Evolutionary conservation across 257 asterid genomes (phyloP).

Genomic region (Henckelia pumila): DNA sequence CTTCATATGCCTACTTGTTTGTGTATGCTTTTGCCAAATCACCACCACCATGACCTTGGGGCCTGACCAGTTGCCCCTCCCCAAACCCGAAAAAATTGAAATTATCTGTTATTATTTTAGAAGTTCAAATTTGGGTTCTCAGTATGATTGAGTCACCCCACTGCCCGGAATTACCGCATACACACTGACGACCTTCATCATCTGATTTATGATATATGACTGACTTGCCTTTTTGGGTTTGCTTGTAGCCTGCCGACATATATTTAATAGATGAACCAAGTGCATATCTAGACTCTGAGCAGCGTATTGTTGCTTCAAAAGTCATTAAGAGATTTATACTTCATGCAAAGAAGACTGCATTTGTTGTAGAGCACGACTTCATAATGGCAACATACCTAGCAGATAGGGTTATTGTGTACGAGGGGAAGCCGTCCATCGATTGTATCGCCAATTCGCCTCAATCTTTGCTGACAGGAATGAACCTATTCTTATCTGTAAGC

Average conservation of each 20-base stretch:
- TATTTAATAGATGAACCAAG: conserved; percentile 95
- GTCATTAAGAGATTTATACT: conserved; percentile 96
- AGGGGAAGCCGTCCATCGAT: conserved; percentile 83
- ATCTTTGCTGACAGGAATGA: conserved; percentile 95
- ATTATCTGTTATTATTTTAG: not conserved
- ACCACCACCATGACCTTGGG: not conserved
- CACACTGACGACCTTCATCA: not conserved
- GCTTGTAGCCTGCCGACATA: conserved; percentile 93
- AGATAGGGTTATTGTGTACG: conserved; percentile 91
- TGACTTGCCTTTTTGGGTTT: conserved; percentile 19
- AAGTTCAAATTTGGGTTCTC: not conserved
- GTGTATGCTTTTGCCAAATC: not conserved
- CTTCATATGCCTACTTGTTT: not conserved
- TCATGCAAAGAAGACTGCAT: conserved; percentile 94
- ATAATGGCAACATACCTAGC: conserved; percentile 99
- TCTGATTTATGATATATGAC: not conserved
- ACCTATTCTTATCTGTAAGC: conserved; percentile 92
- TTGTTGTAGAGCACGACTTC: conserved; percentile 95
- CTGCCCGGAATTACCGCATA: not conserved
- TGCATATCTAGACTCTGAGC: conserved; percentile 99
- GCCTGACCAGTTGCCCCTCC: not conserved
- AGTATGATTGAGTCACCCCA: not conserved
- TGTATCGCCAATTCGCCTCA: conserved; percentile 93
- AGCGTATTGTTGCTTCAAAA: conserved; percentile 97
- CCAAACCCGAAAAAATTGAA: too few relatives aligned